Conservation (phyloP, 345 rosid genomes). For the Leavenworthia alabamica region DNA sequence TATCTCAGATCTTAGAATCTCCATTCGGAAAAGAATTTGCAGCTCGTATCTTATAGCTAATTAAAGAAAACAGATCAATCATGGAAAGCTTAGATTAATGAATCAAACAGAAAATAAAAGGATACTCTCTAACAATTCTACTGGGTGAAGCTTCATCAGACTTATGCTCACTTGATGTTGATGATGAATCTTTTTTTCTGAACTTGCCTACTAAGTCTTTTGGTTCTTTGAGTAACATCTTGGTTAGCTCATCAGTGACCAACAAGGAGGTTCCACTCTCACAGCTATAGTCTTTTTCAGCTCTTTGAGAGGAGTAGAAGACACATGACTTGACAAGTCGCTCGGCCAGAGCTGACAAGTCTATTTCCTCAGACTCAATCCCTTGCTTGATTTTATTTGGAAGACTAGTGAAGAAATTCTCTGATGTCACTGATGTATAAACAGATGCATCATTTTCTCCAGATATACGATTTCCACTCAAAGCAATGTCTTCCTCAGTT, state of each 20-base stretch:
- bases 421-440: conserved; percentile 41
- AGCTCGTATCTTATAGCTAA: conserved; percentile 59
- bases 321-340: conserved; percentile 63
- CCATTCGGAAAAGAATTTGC: conserved; percentile 92
- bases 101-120: conserved; percentile 28
- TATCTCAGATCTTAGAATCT: conserved; percentile 66
- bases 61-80: conserved; percentile 46
- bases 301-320: conserved; percentile 51
- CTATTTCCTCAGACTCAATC: conserved; percentile 66
- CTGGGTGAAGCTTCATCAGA: conserved; percentile 34
- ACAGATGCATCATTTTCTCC: conserved; percentile 46
- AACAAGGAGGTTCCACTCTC: conserved; percentile 35
- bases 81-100: background rate
- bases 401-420: conserved; percentile 50
- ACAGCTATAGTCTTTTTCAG: conserved; percentile 32
- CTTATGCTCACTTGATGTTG: conserved; percentile 29
- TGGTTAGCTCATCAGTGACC: conserved; percentile 44
- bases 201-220: conserved; percentile 51
- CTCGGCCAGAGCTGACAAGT: conserved; percentile 68
- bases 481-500: conserved; percentile 55
- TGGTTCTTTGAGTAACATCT: conserved; percentile 63
- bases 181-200: conserved; percentile 34
- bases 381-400: conserved; percentile 63
- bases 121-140: conserved; percentile 70
- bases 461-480: conserved; percentile 41